phyloP scores from a whole-genome alignment of 306 rosid species.

The Erythrophleum fordii region DNA sequence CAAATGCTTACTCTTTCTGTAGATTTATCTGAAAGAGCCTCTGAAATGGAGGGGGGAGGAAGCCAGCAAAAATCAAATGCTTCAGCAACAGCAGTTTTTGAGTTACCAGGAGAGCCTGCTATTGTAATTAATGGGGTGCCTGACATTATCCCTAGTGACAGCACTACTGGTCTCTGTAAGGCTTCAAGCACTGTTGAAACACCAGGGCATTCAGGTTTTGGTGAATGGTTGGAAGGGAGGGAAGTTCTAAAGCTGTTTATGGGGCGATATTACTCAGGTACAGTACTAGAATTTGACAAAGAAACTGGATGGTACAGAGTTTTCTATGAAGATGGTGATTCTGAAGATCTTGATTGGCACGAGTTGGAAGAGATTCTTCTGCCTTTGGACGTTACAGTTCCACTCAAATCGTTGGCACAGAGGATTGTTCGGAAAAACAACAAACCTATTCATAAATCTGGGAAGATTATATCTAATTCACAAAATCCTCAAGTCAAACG shows the following conservation, averaged over 20 bases:
- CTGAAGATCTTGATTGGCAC: conserved; percentile 87
- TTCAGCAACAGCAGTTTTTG: conserved; percentile 49
- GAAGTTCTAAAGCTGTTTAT: conserved; percentile 72
- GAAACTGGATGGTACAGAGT: conserved; percentile 77
- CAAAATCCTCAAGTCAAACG: conserved; percentile 41
- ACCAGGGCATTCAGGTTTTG: conserved; percentile 44
- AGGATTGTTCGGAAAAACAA: conserved; percentile 53
- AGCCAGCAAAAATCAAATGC: conserved; percentile 43
- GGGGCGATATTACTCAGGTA: conserved; percentile 62
- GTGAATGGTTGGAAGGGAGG: conserved; percentile 89
- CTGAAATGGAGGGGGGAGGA: conserved; percentile 51
- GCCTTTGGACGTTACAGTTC: conserved; percentile 74
- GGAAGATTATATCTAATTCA: conserved; percentile 38
- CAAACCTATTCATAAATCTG: conserved; percentile 47
- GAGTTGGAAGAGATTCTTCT: conserved; percentile 74
- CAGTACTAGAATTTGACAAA: conserved; percentile 64
- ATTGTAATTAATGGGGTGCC: conserved; percentile 80
- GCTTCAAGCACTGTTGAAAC: conserved; percentile 37
- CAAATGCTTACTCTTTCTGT: conserved; percentile 3
- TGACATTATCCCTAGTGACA: conserved; percentile 36
- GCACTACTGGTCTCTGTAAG: conserved; percentile 9
- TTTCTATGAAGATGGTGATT: conserved; percentile 81
- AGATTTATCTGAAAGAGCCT: conserved; percentile 27
- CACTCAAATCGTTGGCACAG: conserved; percentile 67
- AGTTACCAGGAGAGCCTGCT: conserved; percentile 85